These are phyloP conservation scores for Rhodotorula sphaerocarpa DNA, from an alignment of 768 basidiomycete genomes.

Conservation along the genomic window DNA sequence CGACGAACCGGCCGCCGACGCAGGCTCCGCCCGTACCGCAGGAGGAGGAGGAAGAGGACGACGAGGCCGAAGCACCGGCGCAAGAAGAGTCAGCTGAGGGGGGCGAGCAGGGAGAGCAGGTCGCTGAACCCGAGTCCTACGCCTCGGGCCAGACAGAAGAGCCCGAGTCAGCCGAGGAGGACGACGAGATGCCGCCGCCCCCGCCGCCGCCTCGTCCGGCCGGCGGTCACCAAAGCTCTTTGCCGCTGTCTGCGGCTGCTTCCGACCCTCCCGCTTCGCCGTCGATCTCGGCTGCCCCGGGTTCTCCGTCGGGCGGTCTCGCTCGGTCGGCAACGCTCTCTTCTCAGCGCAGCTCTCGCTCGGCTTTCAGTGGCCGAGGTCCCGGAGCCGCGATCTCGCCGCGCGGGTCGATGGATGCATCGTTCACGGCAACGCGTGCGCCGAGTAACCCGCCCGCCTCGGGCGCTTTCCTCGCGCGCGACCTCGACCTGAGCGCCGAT, in stretches of 20 bases:
- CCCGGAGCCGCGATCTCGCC: conserved; percentile 7
- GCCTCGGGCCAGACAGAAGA: not conserved
- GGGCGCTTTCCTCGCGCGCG: conserved; percentile 9
- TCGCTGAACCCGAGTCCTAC: conserved; percentile 20
- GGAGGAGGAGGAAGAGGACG: not conserved
- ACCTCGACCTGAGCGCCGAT: conserved; percentile 13
- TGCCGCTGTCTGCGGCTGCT: not conserved
- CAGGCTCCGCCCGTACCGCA: conserved; percentile 12
- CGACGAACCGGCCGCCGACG: conserved; percentile 7
- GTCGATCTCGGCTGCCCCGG: not conserved
- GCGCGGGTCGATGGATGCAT: conserved; percentile 16
- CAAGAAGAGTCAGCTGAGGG: not conserved
- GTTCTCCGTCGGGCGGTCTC: not conserved
- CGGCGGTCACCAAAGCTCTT: conserved; percentile 12
- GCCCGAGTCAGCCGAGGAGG: not conserved
- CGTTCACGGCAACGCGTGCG: not conserved
- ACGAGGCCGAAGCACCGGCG: not conserved
- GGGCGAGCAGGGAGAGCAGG: not conserved
- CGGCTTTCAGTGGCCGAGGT: not conserved
- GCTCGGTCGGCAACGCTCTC: conserved; percentile 5
- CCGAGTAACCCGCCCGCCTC: not conserved
- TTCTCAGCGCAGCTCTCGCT: conserved; percentile 1
- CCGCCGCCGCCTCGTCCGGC: conserved; percentile 22
- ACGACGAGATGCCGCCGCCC: conserved; percentile 18
- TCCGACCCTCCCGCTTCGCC: not conserved